These are phyloP conservation scores for Margaritispora aquatica DNA, from an alignment of 495 filamentous ascomycete species.

Conservation along the genomic window DNA sequence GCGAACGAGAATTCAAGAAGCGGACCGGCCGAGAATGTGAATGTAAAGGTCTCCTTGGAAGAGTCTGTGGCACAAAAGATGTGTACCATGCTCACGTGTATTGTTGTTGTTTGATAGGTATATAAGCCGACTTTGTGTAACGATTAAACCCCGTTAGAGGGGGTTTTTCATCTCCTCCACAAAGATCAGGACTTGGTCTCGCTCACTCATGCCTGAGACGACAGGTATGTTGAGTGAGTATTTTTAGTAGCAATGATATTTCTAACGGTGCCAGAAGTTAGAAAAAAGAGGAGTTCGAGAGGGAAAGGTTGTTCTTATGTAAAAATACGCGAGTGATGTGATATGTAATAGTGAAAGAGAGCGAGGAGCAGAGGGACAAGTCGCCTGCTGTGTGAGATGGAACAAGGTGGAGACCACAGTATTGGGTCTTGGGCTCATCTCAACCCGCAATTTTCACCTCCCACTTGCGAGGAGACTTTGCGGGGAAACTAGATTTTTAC, in stretches of 20 bases:
- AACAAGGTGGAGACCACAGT: background rate
- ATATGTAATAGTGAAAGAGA: constrained; percentile 4
- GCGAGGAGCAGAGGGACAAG: background rate
- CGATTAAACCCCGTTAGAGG: constrained; percentile 15
- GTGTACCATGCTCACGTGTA: constrained; percentile 26
- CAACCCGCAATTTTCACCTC: constrained; percentile 9
- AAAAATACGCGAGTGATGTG: background rate
- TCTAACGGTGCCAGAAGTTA: background rate
- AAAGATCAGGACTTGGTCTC: constrained; percentile 21
- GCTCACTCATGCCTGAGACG: constrained; percentile 19
- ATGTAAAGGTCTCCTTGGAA: constrained; percentile 16
- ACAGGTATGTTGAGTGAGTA: background rate
- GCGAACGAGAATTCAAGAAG: constrained; percentile 21
- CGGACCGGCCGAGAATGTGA: constrained; percentile 15
- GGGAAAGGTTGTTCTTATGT: background rate
- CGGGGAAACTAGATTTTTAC: constrained; percentile 11
- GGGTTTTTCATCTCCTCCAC: constrained; percentile 26
- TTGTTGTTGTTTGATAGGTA: constrained; percentile 5
- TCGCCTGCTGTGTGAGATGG: background rate
- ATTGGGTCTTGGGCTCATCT: constrained; percentile 6
- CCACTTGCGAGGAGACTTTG: constrained; percentile 3
- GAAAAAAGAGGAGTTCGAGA: background rate
- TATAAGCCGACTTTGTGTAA: background rate
- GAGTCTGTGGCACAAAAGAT: constrained; percentile 15
- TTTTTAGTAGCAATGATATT: background rate